Evolutionary conservation across 305 asterid species (phyloP).

Genomic region (Plantago lanceolata): DNA sequence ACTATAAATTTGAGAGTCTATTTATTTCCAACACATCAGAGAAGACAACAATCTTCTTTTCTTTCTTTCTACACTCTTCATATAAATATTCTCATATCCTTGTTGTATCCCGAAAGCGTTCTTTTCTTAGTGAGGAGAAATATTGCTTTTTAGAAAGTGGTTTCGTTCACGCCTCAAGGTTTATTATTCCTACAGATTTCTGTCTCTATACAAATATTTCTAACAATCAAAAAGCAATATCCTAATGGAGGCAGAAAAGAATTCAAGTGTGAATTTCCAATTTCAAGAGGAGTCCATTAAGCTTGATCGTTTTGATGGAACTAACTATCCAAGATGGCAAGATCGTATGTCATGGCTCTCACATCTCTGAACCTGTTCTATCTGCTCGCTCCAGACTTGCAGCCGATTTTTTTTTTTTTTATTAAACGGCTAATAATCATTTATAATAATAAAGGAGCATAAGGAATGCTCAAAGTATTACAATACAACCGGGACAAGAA

Average conservation of each 20-base stretch:
- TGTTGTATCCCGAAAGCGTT: no score
- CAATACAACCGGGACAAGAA: no score
- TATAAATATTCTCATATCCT: no score
- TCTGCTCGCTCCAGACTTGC: background rate
- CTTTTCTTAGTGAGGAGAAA: background rate
- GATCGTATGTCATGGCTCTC: background rate
- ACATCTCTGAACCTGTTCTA: constrained; percentile 2
- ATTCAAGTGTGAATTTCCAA: background rate
- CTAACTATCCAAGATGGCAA: background rate
- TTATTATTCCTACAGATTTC: no score
- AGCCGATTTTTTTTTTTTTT: no score
- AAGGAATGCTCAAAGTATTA: no score
- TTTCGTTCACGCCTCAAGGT: background rate
- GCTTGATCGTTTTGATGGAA: background rate
- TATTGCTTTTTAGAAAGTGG: background rate
- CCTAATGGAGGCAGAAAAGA: background rate
- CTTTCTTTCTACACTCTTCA: no score
- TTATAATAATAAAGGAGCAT: no score
- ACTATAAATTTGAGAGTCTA: no score
- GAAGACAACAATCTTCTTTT: no score
- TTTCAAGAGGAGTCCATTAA: constrained; percentile 1
- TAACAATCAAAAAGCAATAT: background rate
- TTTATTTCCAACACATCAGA: no score
- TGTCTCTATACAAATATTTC: background rate
- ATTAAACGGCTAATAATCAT: no score